Percentiles rank a stretch among this genome's conserved stretches.
Evolutionary conservation across 139 green algal genomes (phyloP).

Genomic region (Chlorella sp.): DNA sequence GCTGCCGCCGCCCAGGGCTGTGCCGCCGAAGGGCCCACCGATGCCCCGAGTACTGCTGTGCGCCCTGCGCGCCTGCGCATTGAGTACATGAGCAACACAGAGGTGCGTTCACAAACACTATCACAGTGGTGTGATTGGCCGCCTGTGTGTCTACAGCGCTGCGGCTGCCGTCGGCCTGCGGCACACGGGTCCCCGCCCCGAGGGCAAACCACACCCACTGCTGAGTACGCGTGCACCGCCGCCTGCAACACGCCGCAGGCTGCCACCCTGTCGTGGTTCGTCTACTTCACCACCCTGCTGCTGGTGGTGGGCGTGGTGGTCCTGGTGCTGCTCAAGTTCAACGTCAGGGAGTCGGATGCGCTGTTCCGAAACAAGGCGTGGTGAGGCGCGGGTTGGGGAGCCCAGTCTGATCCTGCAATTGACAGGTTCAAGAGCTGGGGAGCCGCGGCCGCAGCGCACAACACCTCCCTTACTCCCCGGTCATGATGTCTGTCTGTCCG

Average conservation of each 20-base stretch:
- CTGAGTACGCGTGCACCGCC: too few relatives aligned
- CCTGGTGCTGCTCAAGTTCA: constrained; percentile 9
- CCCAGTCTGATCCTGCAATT: background rate
- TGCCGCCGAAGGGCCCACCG: too few relatives aligned
- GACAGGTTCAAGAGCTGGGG: too few relatives aligned
- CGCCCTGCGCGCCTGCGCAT: background rate
- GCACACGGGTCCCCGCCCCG: too few relatives aligned
- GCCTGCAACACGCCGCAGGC: too few relatives aligned
- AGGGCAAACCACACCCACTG: too few relatives aligned
- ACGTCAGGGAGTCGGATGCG: background rate
- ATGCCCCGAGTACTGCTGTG: too few relatives aligned
- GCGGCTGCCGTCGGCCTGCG: too few relatives aligned
- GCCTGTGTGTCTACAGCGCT: too few relatives aligned
- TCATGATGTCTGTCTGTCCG: background rate
- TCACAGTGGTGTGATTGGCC: too few relatives aligned
- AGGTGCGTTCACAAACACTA: too few relatives aligned
- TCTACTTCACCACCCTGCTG: background rate
- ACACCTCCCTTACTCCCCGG: background rate
- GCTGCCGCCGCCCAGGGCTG: too few relatives aligned
- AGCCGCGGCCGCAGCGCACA: background rate
- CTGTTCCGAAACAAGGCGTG: background rate
- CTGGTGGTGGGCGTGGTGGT: background rate
- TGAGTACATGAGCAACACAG: background rate
- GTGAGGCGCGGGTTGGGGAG: background rate
- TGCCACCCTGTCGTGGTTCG: background rate